Base-by-base conservation (phyloP, 495 filamentous ascomycete species). In the Lepraria neglecta region DNA sequence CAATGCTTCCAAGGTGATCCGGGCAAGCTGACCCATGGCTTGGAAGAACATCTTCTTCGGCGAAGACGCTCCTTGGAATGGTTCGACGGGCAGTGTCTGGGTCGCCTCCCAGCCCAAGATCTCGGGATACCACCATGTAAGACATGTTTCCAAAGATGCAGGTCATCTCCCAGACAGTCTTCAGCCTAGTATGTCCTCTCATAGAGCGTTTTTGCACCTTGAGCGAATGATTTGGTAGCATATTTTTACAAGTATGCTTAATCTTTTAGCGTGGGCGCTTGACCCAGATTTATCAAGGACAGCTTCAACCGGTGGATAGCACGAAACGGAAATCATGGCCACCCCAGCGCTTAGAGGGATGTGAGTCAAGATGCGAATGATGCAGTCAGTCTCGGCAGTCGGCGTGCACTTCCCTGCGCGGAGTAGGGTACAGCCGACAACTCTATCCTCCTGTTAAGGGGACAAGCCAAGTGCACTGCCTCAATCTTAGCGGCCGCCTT, bases 391-490 rank as follows among this genome's bases (percentile, higher is more conserved):
- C 28, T 31, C 28, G n/a, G 30, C 24, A 24, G 11, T 9, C 15
- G n/a, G 4, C 4, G 6, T 52, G 28, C 48, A 31, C 4, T 17
- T 31, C 28, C 9, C 28, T 52, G 53, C 31, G 53, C 53, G 15
- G 10, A 31, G 53, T 56, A 17, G 53, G 53, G 53, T 35, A 43
- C 54, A 40, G 54, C 54, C 38, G 54, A 57, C 21, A 28, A 15
- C 27, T 9, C 21, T 15, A 21, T 44, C 54, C 19, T 12, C 54
- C 68, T 19, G 42, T n/a, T 28, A 6, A 35, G 24, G 54, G 27
- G 54, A 35, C 54, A 42, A 57, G 38, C 54, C 54, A 57, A 57
- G 54, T 30, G 54, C 54, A 57, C 54, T 40, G 54, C 54, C 54
- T 27, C 40, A 33, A 2, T 19, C 42, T 57, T 57, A 24, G 54